Conservation (phyloP, 2,329 filamentous ascomycete genomes). For the Aspergillus pseudoglaucus region DNA sequence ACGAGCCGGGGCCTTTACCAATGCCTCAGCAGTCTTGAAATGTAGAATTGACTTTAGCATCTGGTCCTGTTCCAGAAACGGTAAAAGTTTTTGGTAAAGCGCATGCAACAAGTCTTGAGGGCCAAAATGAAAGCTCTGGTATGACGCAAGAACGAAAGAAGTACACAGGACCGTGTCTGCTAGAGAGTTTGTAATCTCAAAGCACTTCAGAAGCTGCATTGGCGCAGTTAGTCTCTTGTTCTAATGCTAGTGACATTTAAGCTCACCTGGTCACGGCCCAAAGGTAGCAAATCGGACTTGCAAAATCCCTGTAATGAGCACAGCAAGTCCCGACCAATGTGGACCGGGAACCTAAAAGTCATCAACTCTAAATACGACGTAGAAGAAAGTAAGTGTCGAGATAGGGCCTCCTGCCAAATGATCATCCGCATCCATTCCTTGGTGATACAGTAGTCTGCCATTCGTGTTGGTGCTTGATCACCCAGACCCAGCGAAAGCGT, state of each 20-base stretch:
- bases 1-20: conserved; percentile 20
- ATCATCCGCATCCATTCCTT: conserved; percentile 29
- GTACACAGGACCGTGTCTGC: conserved; percentile 22
- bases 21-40: conserved; percentile 21
- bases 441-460: conserved; percentile 24
- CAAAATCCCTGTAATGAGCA: conserved; percentile 17
- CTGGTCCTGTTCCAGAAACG: conserved; percentile 21
- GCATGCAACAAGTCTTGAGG: conserved; percentile 25
- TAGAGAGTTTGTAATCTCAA: conserved; percentile 26
- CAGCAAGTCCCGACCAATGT: conserved; percentile 20
- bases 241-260: not conserved
- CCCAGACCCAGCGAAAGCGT: conserved; percentile 9
- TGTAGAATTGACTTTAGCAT: conserved; percentile 22
- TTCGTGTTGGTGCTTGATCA: conserved; percentile 12
- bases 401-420: conserved; percentile 25
- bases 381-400: conserved; percentile 20
- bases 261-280: conserved; percentile 26
- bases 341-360: conserved; percentile 20
- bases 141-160: not conserved
- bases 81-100: conserved; percentile 23
- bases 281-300: conserved; percentile 20
- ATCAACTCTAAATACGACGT: conserved; percentile 12
- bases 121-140: conserved; percentile 13
- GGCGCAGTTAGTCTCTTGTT: not conserved
- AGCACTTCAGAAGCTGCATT: conserved; percentile 23